Conservation (phyloP, 2,329 filamentous ascomycete genomes). For the Didymosphaeria variabile region DNA sequence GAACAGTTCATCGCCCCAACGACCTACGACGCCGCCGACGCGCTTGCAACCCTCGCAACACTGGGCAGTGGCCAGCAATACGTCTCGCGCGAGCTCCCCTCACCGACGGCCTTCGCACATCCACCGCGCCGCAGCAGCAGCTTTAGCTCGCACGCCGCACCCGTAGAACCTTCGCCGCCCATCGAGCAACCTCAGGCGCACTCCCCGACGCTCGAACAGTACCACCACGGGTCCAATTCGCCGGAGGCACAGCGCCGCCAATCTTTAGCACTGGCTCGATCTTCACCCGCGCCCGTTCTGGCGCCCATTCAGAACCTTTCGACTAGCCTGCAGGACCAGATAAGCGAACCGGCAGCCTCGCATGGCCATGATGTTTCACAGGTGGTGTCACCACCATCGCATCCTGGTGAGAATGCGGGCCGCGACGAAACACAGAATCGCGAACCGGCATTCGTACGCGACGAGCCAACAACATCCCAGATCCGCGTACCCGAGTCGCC, state of each 20-base stretch:
- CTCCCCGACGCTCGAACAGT: constrained; percentile 59
- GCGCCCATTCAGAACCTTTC: constrained; percentile 52
- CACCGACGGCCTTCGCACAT: constrained; percentile 39
- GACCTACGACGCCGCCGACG: constrained; percentile 52
- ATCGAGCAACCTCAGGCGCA: constrained; percentile 41
- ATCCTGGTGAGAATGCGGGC: constrained; percentile 17
- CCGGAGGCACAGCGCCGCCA: constrained; percentile 55
- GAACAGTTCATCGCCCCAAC: constrained; percentile 28
- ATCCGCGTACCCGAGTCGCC: constrained; percentile 35
- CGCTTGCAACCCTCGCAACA: constrained; percentile 48
- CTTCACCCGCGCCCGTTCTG: constrained; percentile 47
- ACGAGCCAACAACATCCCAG: constrained; percentile 39
- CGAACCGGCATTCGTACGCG: constrained; percentile 42
- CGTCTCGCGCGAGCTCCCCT: constrained; percentile 42
- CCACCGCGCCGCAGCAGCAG: constrained; percentile 47
- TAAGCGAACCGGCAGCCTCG: constrained; percentile 24
- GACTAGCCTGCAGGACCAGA: constrained; percentile 31
- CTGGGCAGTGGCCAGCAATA: constrained; percentile 45
- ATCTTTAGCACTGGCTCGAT: constrained; percentile 40
- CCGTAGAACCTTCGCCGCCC: constrained; percentile 53
- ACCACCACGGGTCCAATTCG: constrained; percentile 56
- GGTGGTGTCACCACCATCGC: constrained; percentile 29
- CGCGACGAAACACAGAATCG: constrained; percentile 38
- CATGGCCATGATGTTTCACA: constrained; percentile 40
- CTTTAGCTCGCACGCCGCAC: constrained; percentile 43